phyloP scores from a whole-genome alignment of 495 filamentous ascomycete species.

The Xylaria scruposa region DNA sequence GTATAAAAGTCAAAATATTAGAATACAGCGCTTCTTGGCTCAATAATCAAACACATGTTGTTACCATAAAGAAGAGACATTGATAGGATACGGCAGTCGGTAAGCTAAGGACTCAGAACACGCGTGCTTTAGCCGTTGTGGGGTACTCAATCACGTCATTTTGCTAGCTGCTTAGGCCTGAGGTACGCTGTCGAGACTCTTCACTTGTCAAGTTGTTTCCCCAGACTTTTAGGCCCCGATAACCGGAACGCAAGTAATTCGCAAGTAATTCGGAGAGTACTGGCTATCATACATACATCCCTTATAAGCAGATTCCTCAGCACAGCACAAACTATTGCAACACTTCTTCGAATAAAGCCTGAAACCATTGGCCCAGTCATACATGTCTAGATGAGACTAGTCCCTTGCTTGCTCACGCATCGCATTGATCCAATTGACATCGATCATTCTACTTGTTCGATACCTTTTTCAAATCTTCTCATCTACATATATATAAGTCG shows the following conservation, averaged over 20 bases:
- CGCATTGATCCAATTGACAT: constrained; percentile 11
- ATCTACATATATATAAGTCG: not conserved
- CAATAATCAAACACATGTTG: too few species aligned
- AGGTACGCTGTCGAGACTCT: constrained; percentile 1
- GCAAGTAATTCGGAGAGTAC: not conserved
- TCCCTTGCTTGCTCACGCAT: not conserved
- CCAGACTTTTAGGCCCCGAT: constrained; percentile 26
- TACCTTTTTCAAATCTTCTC: not conserved
- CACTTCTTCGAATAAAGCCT: not conserved
- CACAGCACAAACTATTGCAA: not conserved
- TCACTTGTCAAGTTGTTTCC: constrained; percentile 20
- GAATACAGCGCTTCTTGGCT: not conserved
- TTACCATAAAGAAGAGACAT: too few species aligned
- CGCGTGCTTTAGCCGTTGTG: constrained; percentile 14
- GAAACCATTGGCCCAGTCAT: not conserved
- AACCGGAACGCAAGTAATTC: constrained; percentile 21
- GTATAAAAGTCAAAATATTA: not conserved
- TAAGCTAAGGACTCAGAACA: constrained; percentile 11
- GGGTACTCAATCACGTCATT: constrained; percentile 27
- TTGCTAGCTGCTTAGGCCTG: not conserved
- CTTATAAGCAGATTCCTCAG: not conserved
- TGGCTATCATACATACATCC: too few species aligned
- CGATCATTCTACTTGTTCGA: not conserved
- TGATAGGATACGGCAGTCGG: constrained; percentile 23
- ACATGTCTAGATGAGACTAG: not conserved